Evolutionary conservation across 495 filamentous ascomycete species (phyloP).

Genomic region (Hypomontagnella submonticulosa): DNA sequence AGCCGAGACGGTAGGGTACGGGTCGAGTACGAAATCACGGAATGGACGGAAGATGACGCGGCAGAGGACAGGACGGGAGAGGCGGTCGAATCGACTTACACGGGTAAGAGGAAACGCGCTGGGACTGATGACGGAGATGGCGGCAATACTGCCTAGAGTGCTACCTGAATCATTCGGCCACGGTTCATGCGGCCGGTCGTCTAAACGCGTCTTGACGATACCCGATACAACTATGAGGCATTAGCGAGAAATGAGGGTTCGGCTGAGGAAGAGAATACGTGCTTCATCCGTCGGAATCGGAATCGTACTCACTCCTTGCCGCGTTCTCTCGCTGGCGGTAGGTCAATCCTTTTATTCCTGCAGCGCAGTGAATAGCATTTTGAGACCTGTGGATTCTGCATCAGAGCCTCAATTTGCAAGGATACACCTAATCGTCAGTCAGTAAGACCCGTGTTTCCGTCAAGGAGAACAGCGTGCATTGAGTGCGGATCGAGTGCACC

Average conservation of each 20-base stretch:
- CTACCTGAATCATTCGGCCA: slow-evolving; percentile 15
- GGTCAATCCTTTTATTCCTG: slow-evolving; percentile 19
- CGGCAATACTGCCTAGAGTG: slow-evolving; percentile 31
- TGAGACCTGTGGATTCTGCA: slow-evolving; percentile 15
- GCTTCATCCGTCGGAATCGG: slow-evolving; percentile 22
- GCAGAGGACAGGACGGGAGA: slow-evolving; percentile 69
- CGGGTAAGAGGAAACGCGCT: slow-evolving; percentile 65
- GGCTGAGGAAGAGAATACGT: slow-evolving; percentile 25
- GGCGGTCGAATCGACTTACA: slow-evolving; percentile 51
- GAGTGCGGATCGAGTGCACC: too few relatives aligned
- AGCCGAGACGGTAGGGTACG: slow-evolving; percentile 67
- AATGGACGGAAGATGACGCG: slow-evolving; percentile 73
- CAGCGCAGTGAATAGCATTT: slow-evolving; percentile 7
- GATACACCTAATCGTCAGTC: slow-evolving; percentile 20
- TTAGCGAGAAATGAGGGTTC: slow-evolving; percentile 24
- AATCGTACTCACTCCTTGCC: slow-evolving; percentile 20
- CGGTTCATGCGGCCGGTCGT: slow-evolving; percentile 30
- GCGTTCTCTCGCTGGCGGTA: slow-evolving; percentile 10
- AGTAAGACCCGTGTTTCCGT: slow-evolving; percentile 18
- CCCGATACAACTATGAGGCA: slow-evolving; percentile 27
- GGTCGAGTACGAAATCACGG: slow-evolving; percentile 86
- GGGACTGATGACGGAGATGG: slow-evolving; percentile 48
- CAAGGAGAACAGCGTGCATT: slow-evolving; percentile 23
- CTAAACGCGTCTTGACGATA: slow-evolving; percentile 21
- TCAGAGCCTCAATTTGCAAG: slow-evolving; percentile 22